Conservation (phyloP, 441 rosid genomes). For the Viola pubescens region DNA sequence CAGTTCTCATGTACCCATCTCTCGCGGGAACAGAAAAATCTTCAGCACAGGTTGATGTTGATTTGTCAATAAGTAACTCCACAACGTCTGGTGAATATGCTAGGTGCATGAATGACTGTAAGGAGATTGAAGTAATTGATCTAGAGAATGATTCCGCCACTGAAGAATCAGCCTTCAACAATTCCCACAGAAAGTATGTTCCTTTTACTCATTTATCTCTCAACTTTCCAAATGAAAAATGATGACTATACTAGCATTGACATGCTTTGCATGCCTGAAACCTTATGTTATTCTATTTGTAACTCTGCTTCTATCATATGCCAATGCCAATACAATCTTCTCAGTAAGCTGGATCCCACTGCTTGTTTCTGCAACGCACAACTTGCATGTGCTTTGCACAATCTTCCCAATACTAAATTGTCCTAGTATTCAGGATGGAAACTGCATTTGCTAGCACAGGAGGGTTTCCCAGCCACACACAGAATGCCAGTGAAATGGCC, state of each 20-base stretch:
- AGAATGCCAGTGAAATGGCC: constrained; percentile 32
- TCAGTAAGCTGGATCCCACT: constrained; percentile 4
- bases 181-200: constrained; percentile 53
- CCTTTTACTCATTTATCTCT: constrained; percentile 6
- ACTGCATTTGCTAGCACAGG: constrained; percentile 32
- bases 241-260: neutral
- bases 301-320: neutral
- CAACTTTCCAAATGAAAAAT: constrained; percentile 4
- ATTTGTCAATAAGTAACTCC: constrained; percentile 67
- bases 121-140: constrained; percentile 83
- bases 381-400: constrained; percentile 13
- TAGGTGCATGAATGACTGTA: constrained; percentile 40
- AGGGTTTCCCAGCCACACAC: constrained; percentile 26
- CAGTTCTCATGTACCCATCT: constrained; percentile 27
- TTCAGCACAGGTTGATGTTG: constrained; percentile 54
- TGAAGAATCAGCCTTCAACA: constrained; percentile 46
- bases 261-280: neutral
- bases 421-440: constrained; percentile 47
- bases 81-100: constrained; percentile 42
- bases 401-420: constrained; percentile 7
- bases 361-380: constrained; percentile 1
- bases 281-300: neutral
- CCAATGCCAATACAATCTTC: constrained; percentile 2
- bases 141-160: constrained; percentile 64
- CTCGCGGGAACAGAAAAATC: constrained; percentile 37